A percentile compares a stretch with the other conserved stretches of the same genome.
These are phyloP conservation scores for Aurantiochytrium sp. DNA, from an alignment of 108 stramenopile species.

Conservation along the genomic window DNA sequence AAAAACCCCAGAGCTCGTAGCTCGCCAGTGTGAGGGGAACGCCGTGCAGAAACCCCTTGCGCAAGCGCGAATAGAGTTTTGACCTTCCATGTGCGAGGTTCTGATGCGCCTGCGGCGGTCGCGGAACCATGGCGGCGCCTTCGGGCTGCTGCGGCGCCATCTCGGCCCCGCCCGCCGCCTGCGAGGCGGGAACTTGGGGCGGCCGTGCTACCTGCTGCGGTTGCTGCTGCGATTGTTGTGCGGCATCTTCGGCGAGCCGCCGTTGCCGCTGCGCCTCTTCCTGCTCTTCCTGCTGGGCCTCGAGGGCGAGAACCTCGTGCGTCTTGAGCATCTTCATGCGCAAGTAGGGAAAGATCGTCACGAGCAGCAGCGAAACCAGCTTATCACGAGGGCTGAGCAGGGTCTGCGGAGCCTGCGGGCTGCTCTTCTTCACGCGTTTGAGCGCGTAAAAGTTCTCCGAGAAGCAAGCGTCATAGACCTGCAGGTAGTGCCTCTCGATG, in stretches of 20 bases:
- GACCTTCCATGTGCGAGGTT: too few species aligned
- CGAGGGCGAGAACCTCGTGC: background rate
- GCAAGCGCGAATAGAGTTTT: background rate
- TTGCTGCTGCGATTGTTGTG: too few species aligned
- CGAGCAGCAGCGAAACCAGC: background rate
- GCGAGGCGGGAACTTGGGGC: too few species aligned
- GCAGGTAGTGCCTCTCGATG: conserved; percentile 8
- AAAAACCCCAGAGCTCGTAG: background rate
- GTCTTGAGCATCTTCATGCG: background rate
- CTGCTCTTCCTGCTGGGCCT: background rate
- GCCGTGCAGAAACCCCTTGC: background rate
- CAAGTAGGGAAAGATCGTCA: background rate
- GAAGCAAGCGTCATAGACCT: background rate
- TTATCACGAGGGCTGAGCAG: background rate
- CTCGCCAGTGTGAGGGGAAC: background rate
- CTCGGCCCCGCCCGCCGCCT: too few species aligned
- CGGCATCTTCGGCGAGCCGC: too few species aligned
- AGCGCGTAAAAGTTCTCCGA: conserved; percentile 28
- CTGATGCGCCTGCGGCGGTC: background rate
- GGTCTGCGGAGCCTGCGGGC: background rate
- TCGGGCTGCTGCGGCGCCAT: too few species aligned
- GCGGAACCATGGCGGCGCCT: background rate
- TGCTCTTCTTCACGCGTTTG: background rate
- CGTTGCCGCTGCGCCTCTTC: background rate
- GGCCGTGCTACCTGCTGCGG: too few species aligned